A percentile compares a stretch with the other conserved stretches of the same genome.
Conservation (phyloP, 768 basidiomycete species). For the Kwoniella mangroviensis region DNA sequence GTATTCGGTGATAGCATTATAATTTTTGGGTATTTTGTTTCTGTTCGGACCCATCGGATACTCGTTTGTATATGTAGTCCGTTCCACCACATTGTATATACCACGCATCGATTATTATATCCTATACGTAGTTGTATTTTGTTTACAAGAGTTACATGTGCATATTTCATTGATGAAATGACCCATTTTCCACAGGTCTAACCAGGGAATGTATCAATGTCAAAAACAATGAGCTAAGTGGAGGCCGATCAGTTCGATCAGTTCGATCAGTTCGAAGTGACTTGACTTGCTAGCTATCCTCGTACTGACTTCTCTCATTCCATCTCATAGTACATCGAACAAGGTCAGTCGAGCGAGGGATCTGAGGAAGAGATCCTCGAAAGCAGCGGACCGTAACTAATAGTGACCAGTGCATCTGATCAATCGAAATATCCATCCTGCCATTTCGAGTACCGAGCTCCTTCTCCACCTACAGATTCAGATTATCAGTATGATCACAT, state of each 20-base stretch:
- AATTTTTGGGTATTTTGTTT: not conserved
- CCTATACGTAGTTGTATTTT: not conserved
- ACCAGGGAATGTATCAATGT: too few relatives aligned
- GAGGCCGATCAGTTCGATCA: constrained; percentile 9
- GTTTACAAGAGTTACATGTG: not conserved
- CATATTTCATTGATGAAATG: constrained; percentile 1
- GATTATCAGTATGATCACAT: too few relatives aligned
- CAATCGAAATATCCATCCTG: too few relatives aligned
- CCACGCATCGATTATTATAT: not conserved
- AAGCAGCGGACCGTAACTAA: too few relatives aligned
- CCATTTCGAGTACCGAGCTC: too few relatives aligned
- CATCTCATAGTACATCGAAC: too few relatives aligned
- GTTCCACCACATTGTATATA: constrained; percentile 9
- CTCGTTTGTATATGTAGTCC: not conserved
- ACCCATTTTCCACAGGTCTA: not conserved
- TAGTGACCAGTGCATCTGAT: too few relatives aligned
- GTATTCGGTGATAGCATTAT: too few relatives aligned
- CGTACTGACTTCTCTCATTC: not conserved
- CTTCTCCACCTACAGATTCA: too few relatives aligned
- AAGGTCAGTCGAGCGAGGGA: too few relatives aligned
- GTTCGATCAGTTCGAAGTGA: constrained; percentile 1
- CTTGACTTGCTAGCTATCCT: not conserved
- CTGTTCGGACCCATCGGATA: not conserved
- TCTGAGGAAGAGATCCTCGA: too few relatives aligned
- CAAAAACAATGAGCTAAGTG: not conserved